These are phyloP conservation scores for Podila epigama DNA, from an alignment of 192 early-diverging fungal species.

Conservation along the genomic window DNA sequence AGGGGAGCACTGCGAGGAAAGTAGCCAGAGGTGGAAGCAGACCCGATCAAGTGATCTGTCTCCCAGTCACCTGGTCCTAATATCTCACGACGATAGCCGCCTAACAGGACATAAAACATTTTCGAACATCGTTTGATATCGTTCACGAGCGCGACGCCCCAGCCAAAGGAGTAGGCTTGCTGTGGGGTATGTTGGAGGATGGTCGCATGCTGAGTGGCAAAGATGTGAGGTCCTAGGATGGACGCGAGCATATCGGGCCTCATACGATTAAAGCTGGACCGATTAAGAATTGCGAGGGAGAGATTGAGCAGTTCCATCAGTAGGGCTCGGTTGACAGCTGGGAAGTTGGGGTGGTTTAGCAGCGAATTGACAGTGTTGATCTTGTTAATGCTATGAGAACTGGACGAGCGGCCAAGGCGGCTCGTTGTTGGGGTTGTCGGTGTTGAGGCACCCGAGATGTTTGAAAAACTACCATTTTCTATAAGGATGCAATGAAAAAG, in stretches of 20 bases:
- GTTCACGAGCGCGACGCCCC: constrained; percentile 38
- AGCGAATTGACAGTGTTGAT: constrained; percentile 42
- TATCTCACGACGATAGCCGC: constrained; percentile 35
- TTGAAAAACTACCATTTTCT: neutral
- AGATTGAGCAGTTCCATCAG: constrained; percentile 43
- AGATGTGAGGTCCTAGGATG: constrained; percentile 45
- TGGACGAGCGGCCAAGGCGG: neutral
- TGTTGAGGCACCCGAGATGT: constrained; percentile 6
- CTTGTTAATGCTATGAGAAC: constrained; percentile 18
- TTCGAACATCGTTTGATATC: constrained; percentile 46
- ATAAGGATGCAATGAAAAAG: neutral
- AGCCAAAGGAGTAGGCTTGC: constrained; percentile 38
- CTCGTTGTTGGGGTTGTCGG: constrained; percentile 6
- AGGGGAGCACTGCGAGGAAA: neutral
- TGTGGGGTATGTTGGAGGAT: constrained; percentile 43
- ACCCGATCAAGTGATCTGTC: constrained; percentile 6
- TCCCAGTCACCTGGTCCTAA: constrained; percentile 39
- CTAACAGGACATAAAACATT: constrained; percentile 46
- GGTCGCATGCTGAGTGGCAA: constrained; percentile 39
- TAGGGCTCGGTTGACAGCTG: constrained; percentile 33
- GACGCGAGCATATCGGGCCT: constrained; percentile 44
- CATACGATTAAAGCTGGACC: constrained; percentile 41
- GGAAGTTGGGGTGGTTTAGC: constrained; percentile 36
- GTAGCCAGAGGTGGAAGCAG: neutral
- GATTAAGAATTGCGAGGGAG: constrained; percentile 39